Conservation (phyloP, 768 basidiomycete species). For the Candolleomyces efflorescens region DNA sequence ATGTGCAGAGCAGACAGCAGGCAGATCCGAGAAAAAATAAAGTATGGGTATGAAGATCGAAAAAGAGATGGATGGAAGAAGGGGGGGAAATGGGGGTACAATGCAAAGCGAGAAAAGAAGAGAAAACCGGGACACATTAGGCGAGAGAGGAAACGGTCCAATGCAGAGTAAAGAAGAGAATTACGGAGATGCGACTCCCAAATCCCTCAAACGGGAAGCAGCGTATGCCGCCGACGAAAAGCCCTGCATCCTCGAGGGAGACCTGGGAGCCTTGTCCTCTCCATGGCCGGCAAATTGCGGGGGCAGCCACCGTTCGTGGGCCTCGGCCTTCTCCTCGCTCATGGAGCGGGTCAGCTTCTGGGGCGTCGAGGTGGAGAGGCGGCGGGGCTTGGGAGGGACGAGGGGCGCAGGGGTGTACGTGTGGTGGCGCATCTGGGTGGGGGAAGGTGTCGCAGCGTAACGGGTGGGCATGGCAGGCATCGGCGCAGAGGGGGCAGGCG, state of each 20-base stretch:
- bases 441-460: constrained; percentile 18
- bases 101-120: constrained; percentile 25
- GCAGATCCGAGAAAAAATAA: constrained; percentile 2
- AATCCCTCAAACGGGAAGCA: constrained; percentile 1
- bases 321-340: constrained; percentile 61
- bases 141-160: not conserved
- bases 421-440: constrained; percentile 16
- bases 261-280: not conserved
- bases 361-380: constrained; percentile 49
- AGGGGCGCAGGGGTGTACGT: constrained; percentile 19
- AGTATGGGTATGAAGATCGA: constrained; percentile 13
- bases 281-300: constrained; percentile 22
- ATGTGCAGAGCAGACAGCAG: not conserved
- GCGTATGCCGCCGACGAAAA: constrained; percentile 8
- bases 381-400: constrained; percentile 41
- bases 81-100: constrained; percentile 18
- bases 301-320: constrained; percentile 67
- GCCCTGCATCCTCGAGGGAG: constrained; percentile 14
- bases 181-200: not conserved
- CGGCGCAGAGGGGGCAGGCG: constrained; percentile 14
- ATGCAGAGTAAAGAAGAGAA: not conserved
- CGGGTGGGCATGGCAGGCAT: constrained; percentile 24
- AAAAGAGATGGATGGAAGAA: constrained; percentile 14
- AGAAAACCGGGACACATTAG: constrained; percentile 12
- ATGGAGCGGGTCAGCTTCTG: constrained; percentile 56